Evolutionary conservation across 108 stramenopile species (phyloP).

Genomic region (Conticribra guillardii): DNA sequence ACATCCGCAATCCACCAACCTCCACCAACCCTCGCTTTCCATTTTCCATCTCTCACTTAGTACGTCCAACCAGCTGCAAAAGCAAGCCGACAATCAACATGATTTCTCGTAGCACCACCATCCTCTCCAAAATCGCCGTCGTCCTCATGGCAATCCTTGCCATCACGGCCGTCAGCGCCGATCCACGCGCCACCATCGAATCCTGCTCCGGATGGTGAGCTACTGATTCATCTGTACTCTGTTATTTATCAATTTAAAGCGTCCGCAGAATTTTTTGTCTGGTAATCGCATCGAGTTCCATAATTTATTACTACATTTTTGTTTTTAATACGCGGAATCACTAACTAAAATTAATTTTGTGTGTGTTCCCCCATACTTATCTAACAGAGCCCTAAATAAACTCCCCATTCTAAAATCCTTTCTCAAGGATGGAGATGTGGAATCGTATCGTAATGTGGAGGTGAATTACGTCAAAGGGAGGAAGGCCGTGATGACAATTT

Average conservation of each 20-base stretch:
- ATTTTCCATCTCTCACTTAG: no score
- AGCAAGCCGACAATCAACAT: background rate
- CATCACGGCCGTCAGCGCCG: conserved; percentile 7
- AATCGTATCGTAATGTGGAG: conserved; percentile 38
- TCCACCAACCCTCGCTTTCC: no score
- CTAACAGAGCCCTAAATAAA: conserved; percentile 41
- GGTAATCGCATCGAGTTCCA: no score
- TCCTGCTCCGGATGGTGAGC: conserved; percentile 49
- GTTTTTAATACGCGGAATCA: no score
- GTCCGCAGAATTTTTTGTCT: no score
- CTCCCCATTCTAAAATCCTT: conserved; percentile 42
- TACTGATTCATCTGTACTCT: no score
- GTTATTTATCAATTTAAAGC: no score
- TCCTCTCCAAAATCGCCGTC: background rate
- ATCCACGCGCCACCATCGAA: conserved; percentile 39
- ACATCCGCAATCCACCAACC: no score
- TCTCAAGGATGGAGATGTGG: conserved; percentile 41
- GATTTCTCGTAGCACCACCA: background rate
- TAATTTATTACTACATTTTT: no score
- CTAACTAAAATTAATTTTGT: no score
- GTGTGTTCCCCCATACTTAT: no score
- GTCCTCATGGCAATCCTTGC: background rate
- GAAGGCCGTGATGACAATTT: conserved; percentile 50
- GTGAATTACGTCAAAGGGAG: conserved; percentile 31
- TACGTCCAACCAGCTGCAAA: no score